A percentile compares a stretch with the other conserved stretches of the same genome.
phyloP scores from a whole-genome alignment of 1,284 basidiomycete genomes.

The Ustilago nuda region DNA sequence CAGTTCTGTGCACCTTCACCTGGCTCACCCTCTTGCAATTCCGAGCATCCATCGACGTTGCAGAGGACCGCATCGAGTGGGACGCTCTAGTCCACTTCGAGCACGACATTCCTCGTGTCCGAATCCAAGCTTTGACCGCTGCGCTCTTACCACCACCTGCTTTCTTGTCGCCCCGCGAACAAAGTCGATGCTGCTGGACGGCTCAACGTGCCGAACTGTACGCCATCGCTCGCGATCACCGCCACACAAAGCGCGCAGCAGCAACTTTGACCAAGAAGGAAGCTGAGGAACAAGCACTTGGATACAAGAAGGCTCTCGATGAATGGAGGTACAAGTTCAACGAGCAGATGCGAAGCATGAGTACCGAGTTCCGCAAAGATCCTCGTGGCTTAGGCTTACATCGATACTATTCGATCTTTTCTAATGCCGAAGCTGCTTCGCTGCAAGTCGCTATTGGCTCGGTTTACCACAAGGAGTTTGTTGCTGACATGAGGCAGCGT shows the following conservation, averaged over 20 bases:
- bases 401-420: slow-evolving; percentile 45
- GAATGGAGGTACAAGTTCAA: slow-evolving; percentile 49
- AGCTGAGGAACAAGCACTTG: slow-evolving; percentile 33
- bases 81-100: slow-evolving; percentile 42
- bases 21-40: slow-evolving; percentile 44
- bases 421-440: slow-evolving; percentile 39
- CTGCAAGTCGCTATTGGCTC: slow-evolving; percentile 37
- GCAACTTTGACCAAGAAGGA: slow-evolving; percentile 36
- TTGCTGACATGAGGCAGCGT: slow-evolving; percentile 37
- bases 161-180: slow-evolving; percentile 42
- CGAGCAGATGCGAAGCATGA: slow-evolving; percentile 51
- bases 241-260: slow-evolving; percentile 37
- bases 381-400: slow-evolving; percentile 42
- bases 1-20: slow-evolving; percentile 41
- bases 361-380: slow-evolving; percentile 35
- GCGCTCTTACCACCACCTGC: slow-evolving; percentile 31
- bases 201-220: slow-evolving; percentile 45
- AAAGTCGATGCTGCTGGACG: slow-evolving; percentile 50
- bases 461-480: slow-evolving; percentile 47
- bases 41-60: slow-evolving; percentile 43
- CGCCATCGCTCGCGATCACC: slow-evolving; percentile 32
- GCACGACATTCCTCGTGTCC: slow-evolving; percentile 18
- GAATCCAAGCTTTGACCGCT: slow-evolving; percentile 21
- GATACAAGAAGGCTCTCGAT: slow-evolving; percentile 42
- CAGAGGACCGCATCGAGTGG: slow-evolving; percentile 49